phyloP scores from a whole-genome alignment of 2,329 filamentous ascomycete genomes.

The Curvularia verruculosa region DNA sequence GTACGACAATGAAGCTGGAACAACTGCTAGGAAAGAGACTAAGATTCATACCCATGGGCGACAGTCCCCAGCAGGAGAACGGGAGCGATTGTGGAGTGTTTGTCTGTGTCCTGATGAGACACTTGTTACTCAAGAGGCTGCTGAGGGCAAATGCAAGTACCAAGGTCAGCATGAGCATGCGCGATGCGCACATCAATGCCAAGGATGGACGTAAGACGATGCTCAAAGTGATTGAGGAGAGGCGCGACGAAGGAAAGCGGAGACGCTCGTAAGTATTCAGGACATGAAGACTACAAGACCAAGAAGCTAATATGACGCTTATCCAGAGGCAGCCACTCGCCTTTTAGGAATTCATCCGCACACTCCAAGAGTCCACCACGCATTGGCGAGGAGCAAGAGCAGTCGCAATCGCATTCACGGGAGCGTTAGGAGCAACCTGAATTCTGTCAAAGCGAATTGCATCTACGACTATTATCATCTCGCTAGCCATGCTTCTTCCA shows the following conservation, averaged over 20 bases:
- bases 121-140: slow-evolving; percentile 84
- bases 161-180: slow-evolving; percentile 95
- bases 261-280: slow-evolving; percentile 73
- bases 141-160: slow-evolving; percentile 78
- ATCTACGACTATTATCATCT: background rate
- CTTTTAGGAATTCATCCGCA: slow-evolving; percentile 38
- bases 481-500: background rate
- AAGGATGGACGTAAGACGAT: slow-evolving; percentile 85
- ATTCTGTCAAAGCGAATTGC: background rate
- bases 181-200: slow-evolving; percentile 82
- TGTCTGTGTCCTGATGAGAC: slow-evolving; percentile 93
- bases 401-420: slow-evolving; percentile 31
- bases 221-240: slow-evolving; percentile 82
- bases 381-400: slow-evolving; percentile 46
- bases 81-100: slow-evolving; percentile 94
- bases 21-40: slow-evolving; percentile 70
- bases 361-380: slow-evolving; percentile 47
- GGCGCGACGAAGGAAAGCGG: slow-evolving; percentile 85
- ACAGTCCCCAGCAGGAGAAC: slow-evolving; percentile 91
- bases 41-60: slow-evolving; percentile 79
- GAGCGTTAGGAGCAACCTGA: slow-evolving; percentile 12
- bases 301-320: background rate
- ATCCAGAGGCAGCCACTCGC: slow-evolving; percentile 43
- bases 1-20: slow-evolving; percentile 72
- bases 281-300: background rate